Evolutionary conservation across 805 yeast genomes (phyloP).

Genomic region (Pichia heedii): DNA sequence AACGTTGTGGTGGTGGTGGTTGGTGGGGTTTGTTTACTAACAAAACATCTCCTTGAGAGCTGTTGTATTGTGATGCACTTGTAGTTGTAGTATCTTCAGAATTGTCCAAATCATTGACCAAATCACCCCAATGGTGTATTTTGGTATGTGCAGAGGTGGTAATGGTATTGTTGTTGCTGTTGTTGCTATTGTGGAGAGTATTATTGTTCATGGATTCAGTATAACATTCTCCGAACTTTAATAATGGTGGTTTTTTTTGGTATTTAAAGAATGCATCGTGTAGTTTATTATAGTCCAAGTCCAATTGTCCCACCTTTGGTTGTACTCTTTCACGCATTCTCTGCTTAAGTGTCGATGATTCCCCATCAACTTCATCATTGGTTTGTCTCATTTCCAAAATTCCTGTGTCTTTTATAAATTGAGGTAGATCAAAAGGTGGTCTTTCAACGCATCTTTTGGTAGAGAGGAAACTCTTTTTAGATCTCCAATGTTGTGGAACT

Average conservation of each 20-base stretch:
- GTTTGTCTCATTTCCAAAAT: slow-evolving; percentile 78
- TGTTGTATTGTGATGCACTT: too few species aligned
- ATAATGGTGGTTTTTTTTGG: slow-evolving; percentile 65
- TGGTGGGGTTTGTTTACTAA: slow-evolving; percentile 15
- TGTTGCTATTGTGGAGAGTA: slow-evolving; percentile 13
- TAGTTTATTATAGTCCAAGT: slow-evolving; percentile 73
- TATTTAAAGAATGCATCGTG: slow-evolving; percentile 81
- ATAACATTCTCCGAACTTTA: slow-evolving; percentile 66
- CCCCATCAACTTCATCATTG: slow-evolving; percentile 31
- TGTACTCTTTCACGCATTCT: slow-evolving; percentile 76
- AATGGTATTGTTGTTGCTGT: too few species aligned
- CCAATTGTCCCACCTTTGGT: slow-evolving; percentile 80
- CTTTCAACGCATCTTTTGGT: slow-evolving; percentile 58
- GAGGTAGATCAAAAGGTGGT: slow-evolving; percentile 69
- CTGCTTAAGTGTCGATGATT: slow-evolving; percentile 49
- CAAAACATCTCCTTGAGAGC: slow-evolving; percentile 24
- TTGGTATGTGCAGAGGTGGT: too few species aligned
- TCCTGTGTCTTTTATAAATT: slow-evolving; percentile 72
- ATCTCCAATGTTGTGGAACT: slow-evolving; percentile 81
- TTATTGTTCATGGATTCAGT: slow-evolving; percentile 54
- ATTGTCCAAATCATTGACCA: slow-evolving; percentile 28
- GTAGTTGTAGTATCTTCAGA: slow-evolving; percentile 20
- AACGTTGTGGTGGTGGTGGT: not conserved
- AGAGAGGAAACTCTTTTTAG: slow-evolving; percentile 65
- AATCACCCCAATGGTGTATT: slow-evolving; percentile 23